Percentiles rank a stretch among this genome's conserved stretches.
Evolutionary conservation across 1,284 basidiomycete genomes (phyloP).

Genomic region (Apiotrichum porosum): DNA sequence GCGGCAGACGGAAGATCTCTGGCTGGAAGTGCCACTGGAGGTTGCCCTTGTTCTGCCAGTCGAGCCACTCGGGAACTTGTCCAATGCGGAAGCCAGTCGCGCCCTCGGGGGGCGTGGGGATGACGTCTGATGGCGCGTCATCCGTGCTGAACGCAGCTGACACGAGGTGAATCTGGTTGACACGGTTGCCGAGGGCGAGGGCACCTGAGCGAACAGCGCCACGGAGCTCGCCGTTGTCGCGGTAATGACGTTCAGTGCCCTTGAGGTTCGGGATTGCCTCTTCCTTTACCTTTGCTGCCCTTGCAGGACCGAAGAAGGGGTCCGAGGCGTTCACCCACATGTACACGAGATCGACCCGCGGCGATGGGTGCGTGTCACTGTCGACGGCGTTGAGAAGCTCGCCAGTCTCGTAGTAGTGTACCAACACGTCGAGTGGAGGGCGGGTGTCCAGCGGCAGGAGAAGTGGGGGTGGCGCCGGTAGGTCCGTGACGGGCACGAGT

Average conservation of each 20-base stretch:
- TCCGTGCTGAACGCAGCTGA: slow-evolving; percentile 27
- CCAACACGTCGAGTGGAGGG: slow-evolving; percentile 13
- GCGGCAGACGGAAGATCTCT: slow-evolving; percentile 33
- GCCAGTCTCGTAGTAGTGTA: slow-evolving; percentile 19
- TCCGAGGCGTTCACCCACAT: slow-evolving; percentile 39
- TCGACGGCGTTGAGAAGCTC: neutral
- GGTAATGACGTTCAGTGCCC: slow-evolving; percentile 22
- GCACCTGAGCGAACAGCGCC: slow-evolving; percentile 35
- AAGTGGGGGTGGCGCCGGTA: slow-evolving; percentile 2
- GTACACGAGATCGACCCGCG: slow-evolving; percentile 34
- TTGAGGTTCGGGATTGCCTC: slow-evolving; percentile 17
- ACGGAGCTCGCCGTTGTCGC: slow-evolving; percentile 43
- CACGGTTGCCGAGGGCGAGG: slow-evolving; percentile 16
- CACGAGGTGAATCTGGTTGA: slow-evolving; percentile 33
- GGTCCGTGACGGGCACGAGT: slow-evolving; percentile 8
- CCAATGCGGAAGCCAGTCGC: slow-evolving; percentile 24
- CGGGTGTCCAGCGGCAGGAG: slow-evolving; percentile 16
- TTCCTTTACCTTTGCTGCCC: slow-evolving; percentile 15
- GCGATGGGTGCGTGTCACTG: neutral
- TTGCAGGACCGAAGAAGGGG: slow-evolving; percentile 22
- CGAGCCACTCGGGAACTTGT: slow-evolving; percentile 40
- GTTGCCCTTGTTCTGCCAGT: slow-evolving; percentile 22
- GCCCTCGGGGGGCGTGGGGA: slow-evolving; percentile 2
- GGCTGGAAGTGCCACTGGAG: slow-evolving; percentile 41
- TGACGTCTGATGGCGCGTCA: neutral